Evolutionary conservation across 371 early-diverging fungal genomes (phyloP), one percentile per base, ranked within the genome.

Genomic region (Fennellomyces sp.): DNA sequence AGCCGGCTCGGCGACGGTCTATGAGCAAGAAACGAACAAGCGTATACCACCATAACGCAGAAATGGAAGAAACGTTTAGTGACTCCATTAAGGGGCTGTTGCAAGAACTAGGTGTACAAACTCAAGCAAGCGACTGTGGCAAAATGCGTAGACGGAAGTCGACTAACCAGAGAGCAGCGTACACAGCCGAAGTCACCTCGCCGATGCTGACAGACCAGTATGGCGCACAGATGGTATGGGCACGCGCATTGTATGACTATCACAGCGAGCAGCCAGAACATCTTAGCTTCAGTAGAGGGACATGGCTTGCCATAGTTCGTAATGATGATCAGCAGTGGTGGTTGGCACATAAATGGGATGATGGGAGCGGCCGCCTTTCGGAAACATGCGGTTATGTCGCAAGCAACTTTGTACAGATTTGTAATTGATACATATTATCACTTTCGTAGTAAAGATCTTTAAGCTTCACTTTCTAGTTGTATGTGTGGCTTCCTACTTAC

Each of bases 201-300:
- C 15, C n/a, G n/a, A n/a, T n/a, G n/a, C n/a, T n/a, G n/a, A n/a
- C n/a, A n/a, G n/a, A n/a, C n/a, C n/a, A n/a, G n/a, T n/a, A n/a
- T n/a, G n/a, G n/a, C n/a, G n/a, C n/a, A n/a, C n/a, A n/a, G n/a
- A 35, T 49, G 23, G 38, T 54, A 59, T 54, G 21, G 94, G 96
- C 92, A 19, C 84, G 88, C 13, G 91, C 88, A 4, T 66, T 95
- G 5, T 91, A 92, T 53, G 94, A 95, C 68, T 95, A 94, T 65
- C 80, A 82, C 33, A 85, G 92, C 4, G 89, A 88, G 11, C 86
- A 88, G 21, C 75, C 83, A 5, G 94, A 91, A 49, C 95, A 95
- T 64, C 72, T 97, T 11, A 78, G 83, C 17, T 86, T 94, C 31
- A 74, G 64, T 6, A 85, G 90, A 63, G 93, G 92, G 5, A 86